Percentiles rank a stretch among this genome's conserved stretches.
These are phyloP conservation scores for Henningerozyma blattae DNA, from an alignment of 805 yeast species.

Conservation along the genomic window DNA sequence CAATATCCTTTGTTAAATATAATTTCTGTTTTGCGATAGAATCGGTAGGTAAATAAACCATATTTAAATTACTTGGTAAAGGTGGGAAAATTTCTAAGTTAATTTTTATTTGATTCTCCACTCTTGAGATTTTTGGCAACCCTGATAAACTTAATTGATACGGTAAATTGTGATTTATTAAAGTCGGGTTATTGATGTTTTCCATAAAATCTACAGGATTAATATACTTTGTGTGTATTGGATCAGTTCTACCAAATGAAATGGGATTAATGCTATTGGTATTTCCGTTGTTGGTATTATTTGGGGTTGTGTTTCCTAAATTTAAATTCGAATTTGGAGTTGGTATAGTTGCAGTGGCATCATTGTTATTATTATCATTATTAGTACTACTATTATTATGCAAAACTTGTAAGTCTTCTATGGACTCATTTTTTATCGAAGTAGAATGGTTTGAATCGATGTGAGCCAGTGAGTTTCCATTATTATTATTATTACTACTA, in stretches of 20 bases:
- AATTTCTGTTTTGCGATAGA: slow-evolving; percentile 80
- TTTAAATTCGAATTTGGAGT: too few species aligned
- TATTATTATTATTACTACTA: slow-evolving; percentile 1
- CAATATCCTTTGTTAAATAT: slow-evolving; percentile 40
- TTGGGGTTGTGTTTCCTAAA: too few species aligned
- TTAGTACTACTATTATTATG: background rate
- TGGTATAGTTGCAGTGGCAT: too few species aligned
- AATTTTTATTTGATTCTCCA: slow-evolving; percentile 89
- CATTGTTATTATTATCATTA: background rate
- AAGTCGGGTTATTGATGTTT: background rate
- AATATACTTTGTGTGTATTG: background rate
- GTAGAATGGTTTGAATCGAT: slow-evolving; percentile 15
- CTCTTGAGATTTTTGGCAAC: slow-evolving; percentile 75
- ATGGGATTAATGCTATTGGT: slow-evolving; percentile 1
- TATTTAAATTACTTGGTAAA: slow-evolving; percentile 43
- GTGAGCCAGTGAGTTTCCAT: slow-evolving; percentile 11
- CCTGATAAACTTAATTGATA: slow-evolving; percentile 43
- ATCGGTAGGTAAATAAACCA: slow-evolving; percentile 76
- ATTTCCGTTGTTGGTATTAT: background rate
- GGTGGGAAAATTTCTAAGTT: slow-evolving; percentile 59
- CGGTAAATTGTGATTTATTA: slow-evolving; percentile 16
- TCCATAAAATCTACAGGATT: background rate
- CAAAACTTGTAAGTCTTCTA: slow-evolving; percentile 4
- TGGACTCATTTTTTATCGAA: slow-evolving; percentile 14
- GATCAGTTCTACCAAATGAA: slow-evolving; percentile 6